Evolutionary conservation across 345 rosid genomes (phyloP).

Genomic region (Sisymbrium altissimum): DNA sequence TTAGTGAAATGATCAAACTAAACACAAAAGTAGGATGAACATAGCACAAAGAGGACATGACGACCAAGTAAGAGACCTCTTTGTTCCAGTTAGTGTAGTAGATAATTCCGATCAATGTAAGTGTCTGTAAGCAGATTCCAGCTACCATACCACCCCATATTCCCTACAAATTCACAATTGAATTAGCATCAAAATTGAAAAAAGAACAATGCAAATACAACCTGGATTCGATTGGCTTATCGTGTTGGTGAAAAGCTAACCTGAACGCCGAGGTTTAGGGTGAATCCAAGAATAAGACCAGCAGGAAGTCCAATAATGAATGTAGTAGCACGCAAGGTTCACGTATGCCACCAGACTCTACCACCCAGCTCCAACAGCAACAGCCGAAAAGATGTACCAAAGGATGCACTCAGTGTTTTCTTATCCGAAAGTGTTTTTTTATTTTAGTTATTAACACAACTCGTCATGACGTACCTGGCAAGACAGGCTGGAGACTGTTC

Average conservation of each 20-base stretch:
- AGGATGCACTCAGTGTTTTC: neutral
- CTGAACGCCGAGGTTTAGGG: constrained; percentile 59
- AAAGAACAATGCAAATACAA: neutral
- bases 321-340: constrained; percentile 83
- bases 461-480: constrained; percentile 54
- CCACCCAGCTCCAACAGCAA: constrained; percentile 99
- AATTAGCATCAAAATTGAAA: neutral
- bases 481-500: constrained; percentile 87
- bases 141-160: constrained; percentile 97
- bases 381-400: constrained; percentile 41
- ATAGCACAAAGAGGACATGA: neutral
- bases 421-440: neutral
- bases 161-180: constrained; percentile 49
- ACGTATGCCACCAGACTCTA: constrained; percentile 78
- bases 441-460: neutral
- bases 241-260: constrained; percentile 18
- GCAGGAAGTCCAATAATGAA: constrained; percentile 77
- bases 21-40: neutral
- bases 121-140: constrained; percentile 72
- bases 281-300: constrained; percentile 82
- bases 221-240: neutral
- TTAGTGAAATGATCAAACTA: neutral
- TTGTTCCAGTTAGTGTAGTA: constrained; percentile 69
- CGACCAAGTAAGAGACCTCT: constrained; percentile 48
- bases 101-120: constrained; percentile 57